Evolutionary conservation across 345 rosid species (phyloP).

Genomic region (Rhodomyrtus tomentosa): DNA sequence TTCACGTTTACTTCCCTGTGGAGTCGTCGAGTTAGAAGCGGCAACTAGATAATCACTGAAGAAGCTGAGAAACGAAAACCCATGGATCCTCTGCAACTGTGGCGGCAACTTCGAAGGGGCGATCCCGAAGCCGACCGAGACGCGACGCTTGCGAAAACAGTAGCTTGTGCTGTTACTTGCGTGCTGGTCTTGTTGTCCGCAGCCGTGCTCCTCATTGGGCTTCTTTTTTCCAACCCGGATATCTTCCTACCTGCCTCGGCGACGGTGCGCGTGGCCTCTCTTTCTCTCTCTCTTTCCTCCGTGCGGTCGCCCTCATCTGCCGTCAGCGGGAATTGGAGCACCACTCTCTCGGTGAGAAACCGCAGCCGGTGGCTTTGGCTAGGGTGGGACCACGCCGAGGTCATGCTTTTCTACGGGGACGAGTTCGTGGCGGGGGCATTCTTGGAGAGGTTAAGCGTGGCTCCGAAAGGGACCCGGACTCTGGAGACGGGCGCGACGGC

Average conservation of each 20-base stretch:
- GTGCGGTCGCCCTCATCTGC: accelerated
- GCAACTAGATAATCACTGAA: too few relatives aligned
- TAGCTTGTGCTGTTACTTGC: too few relatives aligned
- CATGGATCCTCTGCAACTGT: too few relatives aligned
- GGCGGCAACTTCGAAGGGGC: too few relatives aligned
- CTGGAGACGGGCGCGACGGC: neutral
- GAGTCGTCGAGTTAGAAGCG: too few relatives aligned
- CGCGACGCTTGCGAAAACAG: too few relatives aligned
- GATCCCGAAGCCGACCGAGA: too few relatives aligned
- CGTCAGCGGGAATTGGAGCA: neutral
- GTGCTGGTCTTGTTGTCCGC: too few relatives aligned
- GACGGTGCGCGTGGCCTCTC: neutral
- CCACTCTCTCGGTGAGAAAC: neutral
- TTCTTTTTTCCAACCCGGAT: neutral
- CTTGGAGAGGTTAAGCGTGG: neutral
- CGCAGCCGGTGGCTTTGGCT: neutral
- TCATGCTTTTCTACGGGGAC: neutral
- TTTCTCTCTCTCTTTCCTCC: neutral
- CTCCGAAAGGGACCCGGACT: neutral
- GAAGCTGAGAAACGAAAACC: too few relatives aligned
- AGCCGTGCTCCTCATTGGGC: neutral
- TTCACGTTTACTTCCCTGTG: too few relatives aligned
- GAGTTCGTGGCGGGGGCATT: neutral
- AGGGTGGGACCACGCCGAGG: neutral
- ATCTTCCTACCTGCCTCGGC: neutral